A percentile compares a stretch with the other conserved stretches of the same genome.
These are phyloP conservation scores for Fragaria iinumae DNA, from an alignment of 306 rosid species.

Conservation along the genomic window DNA sequence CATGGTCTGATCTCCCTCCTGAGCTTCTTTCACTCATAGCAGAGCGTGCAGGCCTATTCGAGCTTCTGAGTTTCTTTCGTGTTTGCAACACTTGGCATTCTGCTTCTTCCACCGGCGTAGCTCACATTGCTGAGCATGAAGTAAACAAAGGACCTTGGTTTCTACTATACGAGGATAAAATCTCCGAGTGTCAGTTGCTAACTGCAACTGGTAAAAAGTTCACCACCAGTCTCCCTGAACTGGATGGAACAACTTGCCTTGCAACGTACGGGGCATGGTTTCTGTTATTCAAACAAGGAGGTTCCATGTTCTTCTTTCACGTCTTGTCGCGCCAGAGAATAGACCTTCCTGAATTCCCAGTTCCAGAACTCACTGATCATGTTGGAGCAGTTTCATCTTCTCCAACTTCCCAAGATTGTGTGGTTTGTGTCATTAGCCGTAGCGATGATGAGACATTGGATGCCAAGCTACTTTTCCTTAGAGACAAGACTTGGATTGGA, in stretches of 20 bases:
- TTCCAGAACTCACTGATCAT: constrained; percentile 5
- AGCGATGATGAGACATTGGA: background rate
- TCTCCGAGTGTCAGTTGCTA: background rate
- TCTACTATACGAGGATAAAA: background rate
- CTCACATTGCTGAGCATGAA: background rate
- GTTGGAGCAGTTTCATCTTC: constrained; percentile 22
- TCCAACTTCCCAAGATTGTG: constrained; percentile 28
- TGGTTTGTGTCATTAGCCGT: constrained; percentile 14
- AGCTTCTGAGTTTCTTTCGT: constrained; percentile 4
- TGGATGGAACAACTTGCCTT: background rate
- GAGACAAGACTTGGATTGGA: background rate
- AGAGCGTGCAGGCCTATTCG: background rate
- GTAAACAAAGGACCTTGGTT: background rate
- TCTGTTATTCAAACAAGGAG: background rate
- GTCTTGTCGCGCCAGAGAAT: background rate
- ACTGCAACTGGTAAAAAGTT: background rate
- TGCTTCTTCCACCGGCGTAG: background rate
- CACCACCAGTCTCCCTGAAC: background rate
- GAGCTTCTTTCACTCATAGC: background rate
- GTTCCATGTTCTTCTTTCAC: background rate
- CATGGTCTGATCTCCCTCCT: background rate
- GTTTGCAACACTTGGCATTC: background rate
- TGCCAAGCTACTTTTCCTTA: background rate
- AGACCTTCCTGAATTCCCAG: background rate
- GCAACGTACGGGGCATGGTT: background rate